Evolutionary conservation across 331 rosid species (phyloP), one percentile per base, ranked within the genome.

Genomic region (Arachis monticola): DNA sequence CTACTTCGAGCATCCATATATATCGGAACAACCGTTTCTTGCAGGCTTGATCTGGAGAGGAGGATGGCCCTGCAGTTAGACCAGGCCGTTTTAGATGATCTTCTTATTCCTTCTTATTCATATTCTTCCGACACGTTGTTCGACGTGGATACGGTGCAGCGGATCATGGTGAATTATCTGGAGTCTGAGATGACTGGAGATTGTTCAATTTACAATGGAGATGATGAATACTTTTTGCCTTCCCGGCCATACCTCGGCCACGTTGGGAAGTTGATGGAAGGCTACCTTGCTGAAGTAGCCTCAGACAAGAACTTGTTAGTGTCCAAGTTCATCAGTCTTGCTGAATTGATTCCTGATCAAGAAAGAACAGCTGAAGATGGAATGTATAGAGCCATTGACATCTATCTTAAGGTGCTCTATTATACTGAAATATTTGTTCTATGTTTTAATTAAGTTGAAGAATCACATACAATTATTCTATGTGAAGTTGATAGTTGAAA

Each of bases 21-120:
- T 62, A 92, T 94, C 0, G 99, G 91, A 69, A 92, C 99, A 31
- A 92, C 99, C 0, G 88, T 94, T 63, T 89, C 96, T 61, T 94
- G 99, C 79, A 84, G 96, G 80, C 88, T 94, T 59, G 97, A 94
- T 85, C 83, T 94, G 85, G 99, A 94, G 91, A 90, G 83, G 75
- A 86, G 93, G 80, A 86, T 91, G 88, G 92, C 91, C 8, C 32
- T 82, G 88, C 97, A 94, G 60, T 80, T 94, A 79, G 88, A 85
- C 57, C 91, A 91, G 35, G 96, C 95, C 67, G 95, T 87, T 70
- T 76, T 94, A 71, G 96, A 94, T 74, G 99, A 94, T 77, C 89
- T 94, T 64, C 85, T 94, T 45, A 87, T 94, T 78, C 97, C 98
- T 72, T 85, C 94, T 12, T 88, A 88, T 90, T 86, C 90, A 51